phyloP scores from a whole-genome alignment of 495 filamentous ascomycete genomes.

The Neohortaea acidophila region DNA sequence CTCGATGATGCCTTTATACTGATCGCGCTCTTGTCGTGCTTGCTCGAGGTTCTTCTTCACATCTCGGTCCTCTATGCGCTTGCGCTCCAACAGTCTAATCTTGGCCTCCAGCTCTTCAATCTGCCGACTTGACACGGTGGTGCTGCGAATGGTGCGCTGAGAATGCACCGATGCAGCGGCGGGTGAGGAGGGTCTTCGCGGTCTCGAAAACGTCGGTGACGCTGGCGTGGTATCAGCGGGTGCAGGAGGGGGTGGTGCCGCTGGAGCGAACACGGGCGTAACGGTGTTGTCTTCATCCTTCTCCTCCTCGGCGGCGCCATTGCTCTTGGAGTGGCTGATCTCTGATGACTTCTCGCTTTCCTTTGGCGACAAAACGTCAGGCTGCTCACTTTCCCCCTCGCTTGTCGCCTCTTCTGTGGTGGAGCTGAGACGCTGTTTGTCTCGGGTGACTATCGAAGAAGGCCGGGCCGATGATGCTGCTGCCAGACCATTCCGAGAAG shows the following conservation, averaged over 20 bases:
- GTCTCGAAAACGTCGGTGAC: slow-evolving; percentile 6
- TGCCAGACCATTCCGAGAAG: slow-evolving; percentile 15
- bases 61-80: slow-evolving; percentile 66
- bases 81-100: slow-evolving; percentile 24
- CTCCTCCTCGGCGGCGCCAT: not conserved
- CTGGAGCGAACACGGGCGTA: slow-evolving; percentile 14
- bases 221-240: slow-evolving; percentile 8
- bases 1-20: slow-evolving; percentile 76
- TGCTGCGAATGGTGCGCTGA: slow-evolving; percentile 14
- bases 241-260: slow-evolving; percentile 6
- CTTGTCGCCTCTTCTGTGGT: slow-evolving; percentile 14
- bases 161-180: slow-evolving; percentile 25
- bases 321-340: not conserved
- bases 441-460: not conserved
- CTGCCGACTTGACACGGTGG: slow-evolving; percentile 36
- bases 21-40: slow-evolving; percentile 64
- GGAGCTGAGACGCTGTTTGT: slow-evolving; percentile 5
- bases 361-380: slow-evolving; percentile 2
- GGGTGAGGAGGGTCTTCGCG: slow-evolving; percentile 14
- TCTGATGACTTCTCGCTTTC: slow-evolving; percentile 3
- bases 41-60: slow-evolving; percentile 66
- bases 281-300: slow-evolving; percentile 3
- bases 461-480: not conserved
- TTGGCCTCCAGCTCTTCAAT: slow-evolving; percentile 27
- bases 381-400: slow-evolving; percentile 7